These are phyloP conservation scores for Apiospora kogelbergensis DNA, from an alignment of 2,329 filamentous ascomycete species.

Conservation along the genomic window DNA sequence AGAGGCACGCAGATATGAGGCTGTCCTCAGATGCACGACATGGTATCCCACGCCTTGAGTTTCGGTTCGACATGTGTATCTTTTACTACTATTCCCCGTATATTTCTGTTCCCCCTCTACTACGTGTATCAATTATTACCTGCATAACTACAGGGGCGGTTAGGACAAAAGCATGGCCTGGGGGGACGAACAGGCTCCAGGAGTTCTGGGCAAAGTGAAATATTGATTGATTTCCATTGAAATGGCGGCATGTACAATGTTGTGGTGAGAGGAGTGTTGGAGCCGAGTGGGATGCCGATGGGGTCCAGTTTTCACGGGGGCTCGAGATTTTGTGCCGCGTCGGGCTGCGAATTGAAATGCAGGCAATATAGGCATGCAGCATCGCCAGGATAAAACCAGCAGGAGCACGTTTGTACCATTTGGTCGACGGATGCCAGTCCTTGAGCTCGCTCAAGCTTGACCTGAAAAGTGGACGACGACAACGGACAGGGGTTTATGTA, in stretches of 20 bases:
- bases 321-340: background rate
- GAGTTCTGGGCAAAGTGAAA: conserved; percentile 8
- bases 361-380: background rate
- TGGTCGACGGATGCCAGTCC: background rate
- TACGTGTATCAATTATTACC: conserved; percentile 11
- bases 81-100: background rate
- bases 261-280: background rate
- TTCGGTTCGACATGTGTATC: conserved; percentile 11
- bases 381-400: background rate
- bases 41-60: background rate
- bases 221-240: conserved; percentile 1
- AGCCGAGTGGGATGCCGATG: background rate
- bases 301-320: background rate
- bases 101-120: conserved; percentile 4
- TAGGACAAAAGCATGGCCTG: conserved; percentile 10
- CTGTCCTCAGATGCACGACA: background rate
- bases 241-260: background rate
- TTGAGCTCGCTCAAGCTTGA: background rate
- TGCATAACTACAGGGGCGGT: conserved; percentile 9
- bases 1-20: background rate
- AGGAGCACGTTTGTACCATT: background rate
- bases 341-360: background rate
- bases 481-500: background rate
- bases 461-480: background rate
- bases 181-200: background rate